A percentile compares a stretch with the other conserved stretches of the same genome.
Conservation (phyloP, 2,329 filamentous ascomycete species). For the Zymoseptoria tritici region DNA sequence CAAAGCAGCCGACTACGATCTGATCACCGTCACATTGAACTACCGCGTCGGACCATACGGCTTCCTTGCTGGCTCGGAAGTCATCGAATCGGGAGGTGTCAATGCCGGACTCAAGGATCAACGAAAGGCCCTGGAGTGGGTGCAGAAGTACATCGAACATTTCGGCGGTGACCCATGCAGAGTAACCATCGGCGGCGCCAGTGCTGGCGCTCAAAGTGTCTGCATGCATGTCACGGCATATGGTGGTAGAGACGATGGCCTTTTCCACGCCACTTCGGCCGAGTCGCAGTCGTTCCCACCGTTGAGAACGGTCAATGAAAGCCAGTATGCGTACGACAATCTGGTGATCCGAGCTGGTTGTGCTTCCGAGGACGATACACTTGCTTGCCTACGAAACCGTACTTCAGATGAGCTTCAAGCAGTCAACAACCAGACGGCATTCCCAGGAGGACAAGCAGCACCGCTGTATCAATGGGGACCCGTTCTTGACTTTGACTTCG, state of each 20-base stretch:
- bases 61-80: slow-evolving; percentile 56
- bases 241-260: slow-evolving; percentile 39
- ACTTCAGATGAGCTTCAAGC: slow-evolving; percentile 38
- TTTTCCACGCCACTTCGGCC: slow-evolving; percentile 48
- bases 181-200: slow-evolving; percentile 61
- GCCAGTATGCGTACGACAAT: slow-evolving; percentile 47
- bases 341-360: slow-evolving; percentile 46
- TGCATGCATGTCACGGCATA: slow-evolving; percentile 54
- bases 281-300: slow-evolving; percentile 49
- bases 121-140: slow-evolving; percentile 61
- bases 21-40: slow-evolving; percentile 66
- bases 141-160: slow-evolving; percentile 55
- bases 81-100: slow-evolving; percentile 43
- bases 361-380: slow-evolving; percentile 31
- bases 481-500: slow-evolving; percentile 45
- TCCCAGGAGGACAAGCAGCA: slow-evolving; percentile 36
- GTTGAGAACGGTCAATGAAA: slow-evolving; percentile 41
- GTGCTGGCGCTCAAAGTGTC: slow-evolving; percentile 61
- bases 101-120: slow-evolving; percentile 69
- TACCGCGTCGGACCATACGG: slow-evolving; percentile 70
- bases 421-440: slow-evolving; percentile 40
- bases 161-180: slow-evolving; percentile 65
- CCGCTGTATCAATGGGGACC: slow-evolving; percentile 48
- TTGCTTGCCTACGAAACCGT: slow-evolving; percentile 45
- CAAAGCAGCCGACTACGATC: slow-evolving; percentile 49